Conservation (phyloP, 2,329 filamentous ascomycete genomes). For the Pseudogymnoascus sp. region DNA sequence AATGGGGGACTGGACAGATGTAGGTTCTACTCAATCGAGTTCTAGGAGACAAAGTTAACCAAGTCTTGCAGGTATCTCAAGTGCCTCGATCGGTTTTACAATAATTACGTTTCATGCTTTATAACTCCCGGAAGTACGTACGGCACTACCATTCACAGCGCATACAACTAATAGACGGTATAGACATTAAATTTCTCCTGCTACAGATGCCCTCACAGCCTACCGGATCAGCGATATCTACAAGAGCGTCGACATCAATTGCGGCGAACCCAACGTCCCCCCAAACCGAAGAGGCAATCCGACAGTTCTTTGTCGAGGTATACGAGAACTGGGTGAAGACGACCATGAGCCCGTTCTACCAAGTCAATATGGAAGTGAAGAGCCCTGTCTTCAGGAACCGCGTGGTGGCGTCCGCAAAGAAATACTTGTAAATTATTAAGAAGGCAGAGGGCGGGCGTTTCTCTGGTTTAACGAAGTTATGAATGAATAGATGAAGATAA, state of each 20-base stretch:
- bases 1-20: conserved; percentile 85
- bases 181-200: conserved; percentile 80
- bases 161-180: neutral
- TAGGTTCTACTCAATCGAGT: conserved; percentile 34
- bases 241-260: conserved; percentile 58
- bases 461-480: neutral
- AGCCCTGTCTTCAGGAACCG: conserved; percentile 79
- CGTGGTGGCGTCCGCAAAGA: conserved; percentile 82
- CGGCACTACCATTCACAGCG: neutral
- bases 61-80: conserved; percentile 72
- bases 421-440: conserved; percentile 57
- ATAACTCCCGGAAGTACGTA: conserved; percentile 66
- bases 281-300: conserved; percentile 90
- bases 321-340: conserved; percentile 97
- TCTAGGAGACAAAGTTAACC: conserved; percentile 9
- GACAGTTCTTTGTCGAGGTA: conserved; percentile 89
- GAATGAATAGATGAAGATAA: neutral
- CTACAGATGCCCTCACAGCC: conserved; percentile 68
- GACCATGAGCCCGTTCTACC: conserved; percentile 94
- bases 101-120: conserved; percentile 91
- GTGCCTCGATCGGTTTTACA: conserved; percentile 92
- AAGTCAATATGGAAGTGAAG: conserved; percentile 71
- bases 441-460: neutral
- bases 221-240: conserved; percentile 34
- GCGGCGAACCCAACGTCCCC: conserved; percentile 78